Evolutionary conservation across 495 filamentous ascomycete species (phyloP).

Genomic region (Endocarpon pusillum): DNA sequence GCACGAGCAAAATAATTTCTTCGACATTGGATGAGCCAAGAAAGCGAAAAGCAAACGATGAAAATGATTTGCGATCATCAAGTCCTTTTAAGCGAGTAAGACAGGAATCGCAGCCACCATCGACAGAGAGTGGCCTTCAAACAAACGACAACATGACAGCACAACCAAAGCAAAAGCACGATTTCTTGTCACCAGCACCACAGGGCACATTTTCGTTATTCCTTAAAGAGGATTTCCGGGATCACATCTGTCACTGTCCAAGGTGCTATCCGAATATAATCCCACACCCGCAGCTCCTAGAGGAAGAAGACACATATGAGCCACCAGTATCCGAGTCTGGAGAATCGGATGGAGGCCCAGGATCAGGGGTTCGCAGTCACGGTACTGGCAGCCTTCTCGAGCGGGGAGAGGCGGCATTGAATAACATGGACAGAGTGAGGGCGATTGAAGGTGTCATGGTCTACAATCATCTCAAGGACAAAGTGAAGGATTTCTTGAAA

Average conservation of each 20-base stretch:
- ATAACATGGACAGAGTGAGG: conserved; percentile 73
- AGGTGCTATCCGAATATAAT: conserved; percentile 58
- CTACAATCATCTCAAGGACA: conserved; percentile 87
- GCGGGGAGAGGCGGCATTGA: conserved; percentile 75
- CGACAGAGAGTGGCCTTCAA: conserved; percentile 12
- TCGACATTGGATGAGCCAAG: conserved; percentile 20
- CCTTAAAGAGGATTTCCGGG: conserved; percentile 56
- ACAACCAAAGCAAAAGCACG: conserved; percentile 28
- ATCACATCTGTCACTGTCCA: conserved; percentile 59
- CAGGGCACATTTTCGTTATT: conserved; percentile 57
- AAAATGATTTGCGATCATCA: conserved; percentile 25
- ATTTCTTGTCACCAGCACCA: conserved; percentile 32
- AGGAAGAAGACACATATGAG: conserved; percentile 86
- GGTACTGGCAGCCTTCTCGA: conserved; percentile 65
- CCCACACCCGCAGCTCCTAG: conserved; percentile 59
- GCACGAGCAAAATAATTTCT: conserved; percentile 3
- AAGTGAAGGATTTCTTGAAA: conserved; percentile 77
- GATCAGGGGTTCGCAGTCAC: conserved; percentile 32
- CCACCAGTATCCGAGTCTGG: conserved; percentile 59
- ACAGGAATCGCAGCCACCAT: conserved; percentile 17
- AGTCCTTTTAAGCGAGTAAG: conserved; percentile 43
- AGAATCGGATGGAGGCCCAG: conserved; percentile 22
- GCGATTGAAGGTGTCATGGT: conserved; percentile 97
- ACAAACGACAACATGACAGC: conserved; percentile 6
- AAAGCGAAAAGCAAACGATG: conserved; percentile 65